Conservation (phyloP, 371 early-diverging fungal genomes). For the Haplosporangium sp. region DNA sequence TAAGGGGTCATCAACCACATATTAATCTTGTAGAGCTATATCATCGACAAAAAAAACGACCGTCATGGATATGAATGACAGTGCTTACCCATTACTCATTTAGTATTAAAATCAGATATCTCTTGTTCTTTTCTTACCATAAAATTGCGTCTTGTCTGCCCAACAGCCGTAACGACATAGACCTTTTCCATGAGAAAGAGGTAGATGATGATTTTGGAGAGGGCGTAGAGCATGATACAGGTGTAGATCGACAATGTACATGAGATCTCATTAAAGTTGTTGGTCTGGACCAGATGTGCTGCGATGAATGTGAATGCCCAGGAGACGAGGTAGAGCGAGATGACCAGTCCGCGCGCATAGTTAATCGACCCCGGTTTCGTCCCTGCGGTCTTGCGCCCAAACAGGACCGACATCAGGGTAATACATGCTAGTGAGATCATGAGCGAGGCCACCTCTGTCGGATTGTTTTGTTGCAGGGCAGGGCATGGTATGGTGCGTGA, state of each 20-base stretch:
- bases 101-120: too few relatives aligned
- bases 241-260: conserved; percentile 57
- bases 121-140: conserved; percentile 6
- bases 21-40: conserved; percentile 53
- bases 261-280: conserved; percentile 60
- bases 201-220: conserved; percentile 56
- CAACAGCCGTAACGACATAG: conserved; percentile 21
- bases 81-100: not conserved
- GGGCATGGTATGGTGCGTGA: not conserved
- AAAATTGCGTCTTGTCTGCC: conserved; percentile 2
- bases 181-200: conserved; percentile 66
- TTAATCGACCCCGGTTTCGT: conserved; percentile 44
- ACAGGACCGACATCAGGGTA: conserved; percentile 59
- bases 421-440: conserved; percentile 55
- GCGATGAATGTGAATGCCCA: conserved; percentile 63
- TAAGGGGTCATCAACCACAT: conserved; percentile 55
- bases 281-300: conserved; percentile 61
- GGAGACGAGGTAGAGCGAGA: conserved; percentile 53
- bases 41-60: not conserved
- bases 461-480: not conserved
- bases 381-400: conserved; percentile 62
- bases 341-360: conserved; percentile 59
- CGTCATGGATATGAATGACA: not conserved
- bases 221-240: conserved; percentile 50
- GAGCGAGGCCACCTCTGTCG: conserved; percentile 11